phyloP scores from a whole-genome alignment of 2,329 filamentous ascomycete genomes.

The Fusarium luffae region DNA sequence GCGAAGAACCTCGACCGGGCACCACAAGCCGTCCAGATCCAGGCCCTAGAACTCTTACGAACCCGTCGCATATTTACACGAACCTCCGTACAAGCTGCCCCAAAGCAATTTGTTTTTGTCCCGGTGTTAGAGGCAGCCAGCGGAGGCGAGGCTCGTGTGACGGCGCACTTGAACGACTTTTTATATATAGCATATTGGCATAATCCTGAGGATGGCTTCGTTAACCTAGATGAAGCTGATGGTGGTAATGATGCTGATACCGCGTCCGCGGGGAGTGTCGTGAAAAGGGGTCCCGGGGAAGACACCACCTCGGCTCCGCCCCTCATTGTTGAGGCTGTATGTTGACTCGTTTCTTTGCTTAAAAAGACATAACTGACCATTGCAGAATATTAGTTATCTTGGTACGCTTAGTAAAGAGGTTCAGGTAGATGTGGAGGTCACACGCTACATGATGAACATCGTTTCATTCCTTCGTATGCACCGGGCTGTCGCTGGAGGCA shows the following conservation, averaged over 20 bases:
- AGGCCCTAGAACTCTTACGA: conserved; percentile 81
- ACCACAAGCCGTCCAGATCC: conserved; percentile 81
- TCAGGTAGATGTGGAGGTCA: conserved; percentile 78
- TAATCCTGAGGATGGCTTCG: conserved; percentile 75
- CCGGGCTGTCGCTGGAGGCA: conserved; percentile 81
- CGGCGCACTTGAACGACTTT: conserved; percentile 77
- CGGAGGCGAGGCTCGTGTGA: conserved; percentile 62
- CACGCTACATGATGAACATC: conserved; percentile 88
- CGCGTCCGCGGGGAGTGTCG: conserved; percentile 58
- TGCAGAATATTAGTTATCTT: conserved; percentile 68
- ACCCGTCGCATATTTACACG: conserved; percentile 81
- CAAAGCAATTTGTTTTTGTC: conserved; percentile 82
- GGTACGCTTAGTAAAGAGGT: conserved; percentile 68
- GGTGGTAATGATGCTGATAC: conserved; percentile 48
- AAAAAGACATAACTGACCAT: conserved; percentile 17
- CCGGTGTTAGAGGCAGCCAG: conserved; percentile 69
- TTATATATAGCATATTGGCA: conserved; percentile 93
- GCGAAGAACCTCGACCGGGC: conserved; percentile 82
- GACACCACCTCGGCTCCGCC: conserved; percentile 42
- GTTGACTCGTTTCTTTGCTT: conserved; percentile 13
- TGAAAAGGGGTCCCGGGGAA: conserved; percentile 51
- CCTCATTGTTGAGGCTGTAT: conserved; percentile 58
- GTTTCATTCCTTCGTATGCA: conserved; percentile 88
- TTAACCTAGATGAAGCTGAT: conserved; percentile 75
- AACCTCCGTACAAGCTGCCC: conserved; percentile 77